Percentiles rank a stretch among this genome's conserved stretches.
Evolutionary conservation across 2,329 filamentous ascomycete species (phyloP).

Genomic region (Aspergillus pseudotamarii): DNA sequence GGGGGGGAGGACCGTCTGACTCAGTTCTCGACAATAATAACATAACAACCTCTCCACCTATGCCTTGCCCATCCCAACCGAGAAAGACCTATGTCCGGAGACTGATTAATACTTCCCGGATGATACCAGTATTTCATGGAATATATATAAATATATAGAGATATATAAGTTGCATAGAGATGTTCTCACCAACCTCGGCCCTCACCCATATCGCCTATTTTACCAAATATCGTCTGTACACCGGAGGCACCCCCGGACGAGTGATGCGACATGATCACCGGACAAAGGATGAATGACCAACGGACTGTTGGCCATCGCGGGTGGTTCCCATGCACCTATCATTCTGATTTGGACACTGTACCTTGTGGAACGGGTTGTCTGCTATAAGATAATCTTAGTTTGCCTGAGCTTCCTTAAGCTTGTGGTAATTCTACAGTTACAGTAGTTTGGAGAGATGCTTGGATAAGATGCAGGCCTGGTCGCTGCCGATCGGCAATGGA

Average conservation of each 20-base stretch:
- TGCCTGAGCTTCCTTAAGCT: background rate
- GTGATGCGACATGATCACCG: constrained; percentile 13
- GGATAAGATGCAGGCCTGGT: background rate
- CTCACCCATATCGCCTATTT: background rate
- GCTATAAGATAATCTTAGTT: background rate
- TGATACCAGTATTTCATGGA: background rate
- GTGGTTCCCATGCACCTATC: background rate
- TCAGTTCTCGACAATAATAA: background rate
- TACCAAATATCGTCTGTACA: background rate
- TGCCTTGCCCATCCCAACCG: background rate
- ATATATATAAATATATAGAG: background rate
- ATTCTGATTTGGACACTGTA: background rate
- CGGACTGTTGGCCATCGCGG: background rate
- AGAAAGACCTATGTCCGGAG: background rate
- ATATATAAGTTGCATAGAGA: background rate
- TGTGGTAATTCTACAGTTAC: background rate
- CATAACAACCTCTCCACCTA: no score
- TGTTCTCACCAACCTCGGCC: background rate
- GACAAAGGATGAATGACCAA: constrained; percentile 6
- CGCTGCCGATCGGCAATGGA: background rate
- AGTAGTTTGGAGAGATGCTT: no score
- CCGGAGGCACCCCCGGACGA: background rate
- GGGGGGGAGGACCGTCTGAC: background rate
- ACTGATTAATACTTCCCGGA: background rate
- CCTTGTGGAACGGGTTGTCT: background rate